Evolutionary conservation across 805 yeast species (phyloP).

Genomic region (Jamesozyma piceae): DNA sequence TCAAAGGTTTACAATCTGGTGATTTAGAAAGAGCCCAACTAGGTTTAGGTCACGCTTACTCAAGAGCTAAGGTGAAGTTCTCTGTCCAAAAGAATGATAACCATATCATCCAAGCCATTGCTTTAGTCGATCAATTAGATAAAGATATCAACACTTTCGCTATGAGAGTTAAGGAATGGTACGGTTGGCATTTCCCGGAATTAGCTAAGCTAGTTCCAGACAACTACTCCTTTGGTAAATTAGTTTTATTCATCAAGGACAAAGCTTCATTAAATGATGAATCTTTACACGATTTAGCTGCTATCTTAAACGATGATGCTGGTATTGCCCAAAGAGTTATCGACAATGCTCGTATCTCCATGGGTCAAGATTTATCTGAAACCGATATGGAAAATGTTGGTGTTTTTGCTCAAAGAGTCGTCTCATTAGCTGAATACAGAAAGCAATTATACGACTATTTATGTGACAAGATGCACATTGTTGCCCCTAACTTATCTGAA

Average conservation of each 20-base stretch:
- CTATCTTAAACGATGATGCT: conserved; percentile 77
- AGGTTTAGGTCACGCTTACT: conserved; percentile 98
- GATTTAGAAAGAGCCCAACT: conserved; percentile 96
- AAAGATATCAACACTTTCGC: conserved; percentile 96
- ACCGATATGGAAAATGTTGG: conserved; percentile 87
- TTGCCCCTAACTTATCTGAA: conserved; percentile 94
- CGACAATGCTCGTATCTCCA: conserved; percentile 91
- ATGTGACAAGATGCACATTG: conserved; percentile 92
- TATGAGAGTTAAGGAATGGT: conserved; percentile 97
- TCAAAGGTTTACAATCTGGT: conserved; percentile 87
- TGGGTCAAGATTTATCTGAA: conserved; percentile 97
- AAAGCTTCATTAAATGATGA: conserved; percentile 76
- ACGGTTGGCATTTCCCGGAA: conserved; percentile 98
- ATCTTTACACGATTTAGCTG: conserved; percentile 82
- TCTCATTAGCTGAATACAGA: conserved; percentile 85
- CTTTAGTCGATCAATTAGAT: conserved; percentile 92
- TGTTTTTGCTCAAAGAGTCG: conserved; percentile 89
- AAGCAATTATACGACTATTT: conserved; percentile 73
- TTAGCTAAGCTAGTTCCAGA: conserved; percentile 85
- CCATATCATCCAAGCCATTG: conserved; percentile 98
- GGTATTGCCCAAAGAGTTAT: conserved; percentile 84
- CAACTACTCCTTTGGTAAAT: conserved; percentile 75
- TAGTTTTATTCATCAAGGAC: conserved; percentile 76
- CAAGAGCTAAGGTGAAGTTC: conserved; percentile 97
- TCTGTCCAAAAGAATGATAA: conserved; percentile 97